Evolutionary conservation across 495 filamentous ascomycete genomes (phyloP).

Genomic region (Penicillium psychrofluorescens): DNA sequence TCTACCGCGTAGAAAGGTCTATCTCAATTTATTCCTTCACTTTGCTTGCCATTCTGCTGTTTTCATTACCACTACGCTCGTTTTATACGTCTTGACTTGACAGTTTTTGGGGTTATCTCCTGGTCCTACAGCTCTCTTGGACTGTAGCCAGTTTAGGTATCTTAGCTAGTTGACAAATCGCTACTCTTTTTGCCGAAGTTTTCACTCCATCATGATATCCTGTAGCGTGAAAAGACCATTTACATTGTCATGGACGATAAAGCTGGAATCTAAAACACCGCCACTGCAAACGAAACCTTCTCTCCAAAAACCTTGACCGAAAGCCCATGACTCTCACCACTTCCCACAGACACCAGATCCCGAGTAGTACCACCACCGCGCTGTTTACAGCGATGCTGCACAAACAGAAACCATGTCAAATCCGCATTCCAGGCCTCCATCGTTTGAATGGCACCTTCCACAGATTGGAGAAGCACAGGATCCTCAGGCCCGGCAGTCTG

Average conservation of each 20-base stretch:
- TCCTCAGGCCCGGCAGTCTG: slow-evolving; percentile 7
- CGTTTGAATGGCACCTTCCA: slow-evolving; percentile 26
- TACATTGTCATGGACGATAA: too few species aligned
- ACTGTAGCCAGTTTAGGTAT: neutral
- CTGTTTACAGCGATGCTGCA: slow-evolving; percentile 5
- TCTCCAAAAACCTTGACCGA: slow-evolving; percentile 13
- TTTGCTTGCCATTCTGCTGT: slow-evolving; percentile 1
- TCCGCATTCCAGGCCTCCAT: slow-evolving; percentile 43
- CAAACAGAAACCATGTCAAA: slow-evolving; percentile 39
- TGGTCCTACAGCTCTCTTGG: neutral
- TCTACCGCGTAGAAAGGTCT: too few species aligned
- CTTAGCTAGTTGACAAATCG: slow-evolving; percentile 19
- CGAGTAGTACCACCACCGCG: too few species aligned
- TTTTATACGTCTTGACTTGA: too few species aligned
- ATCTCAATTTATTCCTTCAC: neutral
- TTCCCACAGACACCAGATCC: neutral
- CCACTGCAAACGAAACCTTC: slow-evolving; percentile 20
- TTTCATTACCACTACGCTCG: too few species aligned
- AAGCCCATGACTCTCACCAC: neutral
- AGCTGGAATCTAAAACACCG: slow-evolving; percentile 17
- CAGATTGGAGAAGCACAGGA: slow-evolving; percentile 1
- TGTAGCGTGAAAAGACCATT: too few species aligned
- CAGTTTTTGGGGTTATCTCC: neutral
- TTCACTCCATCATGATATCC: too few species aligned
- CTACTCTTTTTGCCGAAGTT: slow-evolving; percentile 12